Conservation (phyloP, 2,329 filamentous ascomycete genomes). For the Aspergillus melleus region DNA sequence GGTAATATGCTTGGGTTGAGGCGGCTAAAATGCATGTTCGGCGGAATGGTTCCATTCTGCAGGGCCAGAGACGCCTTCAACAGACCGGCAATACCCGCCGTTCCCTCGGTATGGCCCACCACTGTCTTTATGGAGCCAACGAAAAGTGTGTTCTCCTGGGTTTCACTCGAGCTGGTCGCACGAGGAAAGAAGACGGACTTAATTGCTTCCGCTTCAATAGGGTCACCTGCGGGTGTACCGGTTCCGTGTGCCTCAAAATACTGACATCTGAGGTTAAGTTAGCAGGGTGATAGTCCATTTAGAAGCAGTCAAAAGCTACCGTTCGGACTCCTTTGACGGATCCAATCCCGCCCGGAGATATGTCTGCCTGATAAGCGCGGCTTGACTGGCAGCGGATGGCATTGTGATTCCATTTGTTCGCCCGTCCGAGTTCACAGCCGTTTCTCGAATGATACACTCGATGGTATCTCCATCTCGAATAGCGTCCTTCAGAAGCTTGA, state of each 20-base stretch:
- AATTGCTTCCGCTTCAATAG: slow-evolving; percentile 30
- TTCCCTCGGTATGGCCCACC: slow-evolving; percentile 38
- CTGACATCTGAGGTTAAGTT: not conserved
- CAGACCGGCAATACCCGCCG: slow-evolving; percentile 32
- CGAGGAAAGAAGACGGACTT: not conserved
- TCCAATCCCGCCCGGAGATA: slow-evolving; percentile 44
- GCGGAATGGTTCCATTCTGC: slow-evolving; percentile 35
- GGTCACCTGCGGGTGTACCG: slow-evolving; percentile 38
- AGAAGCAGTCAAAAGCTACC: not conserved
- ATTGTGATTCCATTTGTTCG: slow-evolving; percentile 37
- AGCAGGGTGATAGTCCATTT: not conserved
- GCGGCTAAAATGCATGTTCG: slow-evolving; percentile 30
- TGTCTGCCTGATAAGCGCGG: slow-evolving; percentile 38
- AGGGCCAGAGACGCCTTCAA: slow-evolving; percentile 42
- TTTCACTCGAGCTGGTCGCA: not conserved
- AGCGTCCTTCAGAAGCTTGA: slow-evolving; percentile 54
- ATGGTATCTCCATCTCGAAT: slow-evolving; percentile 49
- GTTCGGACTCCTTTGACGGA: slow-evolving; percentile 12
- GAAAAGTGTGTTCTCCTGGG: slow-evolving; percentile 11
- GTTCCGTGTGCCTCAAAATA: slow-evolving; percentile 51
- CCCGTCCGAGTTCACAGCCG: slow-evolving; percentile 39
- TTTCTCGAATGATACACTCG: slow-evolving; percentile 39
- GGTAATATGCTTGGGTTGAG: slow-evolving; percentile 27
- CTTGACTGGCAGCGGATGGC: slow-evolving; percentile 39
- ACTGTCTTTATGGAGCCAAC: slow-evolving; percentile 35